phyloP scores from a whole-genome alignment of 495 filamentous ascomycete species.

The Penicillium diatomitis region DNA sequence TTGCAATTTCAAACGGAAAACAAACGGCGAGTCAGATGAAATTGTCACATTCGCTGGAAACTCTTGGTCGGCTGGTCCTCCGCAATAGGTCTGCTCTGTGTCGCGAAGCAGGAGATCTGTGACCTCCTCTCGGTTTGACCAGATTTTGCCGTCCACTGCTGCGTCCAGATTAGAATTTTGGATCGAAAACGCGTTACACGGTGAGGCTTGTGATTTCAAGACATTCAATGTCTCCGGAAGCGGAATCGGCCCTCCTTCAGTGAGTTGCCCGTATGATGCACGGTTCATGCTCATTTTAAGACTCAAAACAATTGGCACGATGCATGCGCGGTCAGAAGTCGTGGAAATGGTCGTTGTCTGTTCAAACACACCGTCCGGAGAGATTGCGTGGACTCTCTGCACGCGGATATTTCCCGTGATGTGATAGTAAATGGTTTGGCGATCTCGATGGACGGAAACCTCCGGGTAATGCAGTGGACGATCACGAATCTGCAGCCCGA shows the following conservation, averaged over 20 bases:
- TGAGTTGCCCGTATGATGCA: slow-evolving; percentile 1
- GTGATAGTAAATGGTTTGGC: neutral
- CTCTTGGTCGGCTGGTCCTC: neutral
- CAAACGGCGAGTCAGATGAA: no score
- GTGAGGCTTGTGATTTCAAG: neutral
- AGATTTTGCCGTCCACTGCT: neutral
- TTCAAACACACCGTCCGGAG: neutral
- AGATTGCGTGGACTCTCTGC: neutral
- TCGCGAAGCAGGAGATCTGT: neutral
- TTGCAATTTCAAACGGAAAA: neutral
- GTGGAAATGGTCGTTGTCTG: neutral
- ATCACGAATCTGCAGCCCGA: neutral
- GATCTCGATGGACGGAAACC: neutral
- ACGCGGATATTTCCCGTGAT: neutral
- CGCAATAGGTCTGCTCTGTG: neutral
- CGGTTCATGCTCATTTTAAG: neutral
- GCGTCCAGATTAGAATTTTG: neutral
- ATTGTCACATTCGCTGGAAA: no score
- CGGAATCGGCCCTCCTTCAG: neutral
- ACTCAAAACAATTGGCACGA: neutral
- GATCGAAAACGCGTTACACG: neutral
- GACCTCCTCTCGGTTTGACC: neutral
- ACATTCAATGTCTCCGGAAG: neutral
- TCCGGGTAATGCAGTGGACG: neutral
- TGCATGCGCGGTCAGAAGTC: neutral